Base-by-base conservation (phyloP, 495 filamentous ascomycete species). In the Podospora sp. region DNA sequence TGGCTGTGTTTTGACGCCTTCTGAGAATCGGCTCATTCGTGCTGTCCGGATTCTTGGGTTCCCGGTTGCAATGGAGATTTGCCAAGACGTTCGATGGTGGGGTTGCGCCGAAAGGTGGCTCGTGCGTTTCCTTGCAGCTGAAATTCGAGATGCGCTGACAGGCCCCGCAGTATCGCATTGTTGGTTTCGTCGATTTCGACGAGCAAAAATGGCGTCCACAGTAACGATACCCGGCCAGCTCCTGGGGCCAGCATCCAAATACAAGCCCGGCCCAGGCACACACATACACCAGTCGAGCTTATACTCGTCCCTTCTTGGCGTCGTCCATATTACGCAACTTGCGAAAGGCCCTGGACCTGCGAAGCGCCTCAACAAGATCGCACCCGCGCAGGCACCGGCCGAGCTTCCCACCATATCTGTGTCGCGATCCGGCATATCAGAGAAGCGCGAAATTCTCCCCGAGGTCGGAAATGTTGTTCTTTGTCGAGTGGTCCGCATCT, bases 401-500 rank as follows among this genome's bases (percentile, higher is more conserved):
- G 67, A 73, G 65, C 69, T 81, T 26, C 77, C 75, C 5, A 80
- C 77, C 1, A 76, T 84, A 24, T 79, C 80, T 8, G 73, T 82
- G 16, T 73, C 77, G 65, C 76, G 73, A 3, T 66, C 72, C 26
- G 76, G 75, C 63, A 60, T 68, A 50, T 66, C 76, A 70, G 72
- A 82, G 73, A 76, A 85, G 81, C 78, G 88, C 76, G 91, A 92
- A 75, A 87, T 92, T 20, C 82, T 97, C 4, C 94, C 94, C 2
- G 86, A 91, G 36, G 91, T 97, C 12, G 88, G 89, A 71, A 89
- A 88, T 65, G 83, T 86, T 21, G 91, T 97, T 49, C 82, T 97
- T n/a, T 92, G 91, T 63, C 86, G 90, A 33, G 91, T 99, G 21
- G 91, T 90, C 25, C 87, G 95, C 36, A 92, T 97, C 60, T 90